phyloP scores from a whole-genome alignment of 768 basidiomycete genomes.

The Tremella yokohamensis region DNA sequence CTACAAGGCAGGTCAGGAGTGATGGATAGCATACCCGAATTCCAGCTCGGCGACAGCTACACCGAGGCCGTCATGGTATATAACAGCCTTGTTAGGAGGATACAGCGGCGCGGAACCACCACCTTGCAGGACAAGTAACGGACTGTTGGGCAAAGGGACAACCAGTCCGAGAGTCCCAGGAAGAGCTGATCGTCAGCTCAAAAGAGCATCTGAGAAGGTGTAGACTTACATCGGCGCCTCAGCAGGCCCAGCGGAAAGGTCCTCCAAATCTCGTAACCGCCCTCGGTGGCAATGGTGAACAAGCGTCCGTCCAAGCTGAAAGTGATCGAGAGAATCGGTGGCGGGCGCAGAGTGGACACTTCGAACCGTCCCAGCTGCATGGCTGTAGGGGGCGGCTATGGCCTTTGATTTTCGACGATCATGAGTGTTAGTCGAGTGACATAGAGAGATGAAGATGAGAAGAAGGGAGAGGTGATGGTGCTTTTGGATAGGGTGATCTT shows the following conservation, averaged over 20 bases:
- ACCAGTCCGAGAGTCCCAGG: slow-evolving; percentile 43
- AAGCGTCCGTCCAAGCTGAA: slow-evolving; percentile 40
- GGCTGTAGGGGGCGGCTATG: not conserved
- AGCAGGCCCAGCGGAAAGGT: slow-evolving; percentile 37
- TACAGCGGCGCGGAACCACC: slow-evolving; percentile 49
- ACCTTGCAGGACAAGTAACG: slow-evolving; percentile 49
- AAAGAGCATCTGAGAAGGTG: not conserved
- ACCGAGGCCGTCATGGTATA: slow-evolving; percentile 46
- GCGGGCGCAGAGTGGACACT: slow-evolving; percentile 44
- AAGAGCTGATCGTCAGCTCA: slow-evolving; percentile 26
- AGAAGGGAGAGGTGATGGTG: slow-evolving; percentile 2
- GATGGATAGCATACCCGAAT: slow-evolving; percentile 32
- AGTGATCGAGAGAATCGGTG: slow-evolving; percentile 37
- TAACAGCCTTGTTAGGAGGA: slow-evolving; percentile 51
- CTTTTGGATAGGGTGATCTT: not conserved
- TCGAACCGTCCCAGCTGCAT: slow-evolving; percentile 49
- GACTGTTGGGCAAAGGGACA: slow-evolving; percentile 34
- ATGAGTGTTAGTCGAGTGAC: not conserved
- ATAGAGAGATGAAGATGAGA: not conserved
- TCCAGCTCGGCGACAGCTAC: slow-evolving; percentile 40
- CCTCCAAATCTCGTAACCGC: slow-evolving; percentile 47
- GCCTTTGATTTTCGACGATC: no score
- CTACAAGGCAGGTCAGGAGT: not conserved
- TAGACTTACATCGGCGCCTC: slow-evolving; percentile 32
- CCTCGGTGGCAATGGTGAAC: slow-evolving; percentile 44